Conservation (phyloP, 805 yeast genomes). For the Hanseniaspora valbyensis region DNA sequence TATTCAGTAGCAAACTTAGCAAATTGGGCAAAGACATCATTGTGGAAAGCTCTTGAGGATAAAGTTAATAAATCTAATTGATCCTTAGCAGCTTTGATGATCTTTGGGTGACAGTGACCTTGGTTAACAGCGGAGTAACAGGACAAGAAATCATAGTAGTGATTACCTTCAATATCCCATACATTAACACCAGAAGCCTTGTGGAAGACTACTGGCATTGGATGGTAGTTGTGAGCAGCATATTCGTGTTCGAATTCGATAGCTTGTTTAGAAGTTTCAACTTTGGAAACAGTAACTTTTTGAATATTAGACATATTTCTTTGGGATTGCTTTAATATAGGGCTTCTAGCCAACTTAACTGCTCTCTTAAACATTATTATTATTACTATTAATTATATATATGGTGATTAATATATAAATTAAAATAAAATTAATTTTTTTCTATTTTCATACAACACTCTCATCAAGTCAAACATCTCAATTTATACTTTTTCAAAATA, state of each 20-base stretch:
- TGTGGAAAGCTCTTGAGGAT: slow-evolving; percentile 85
- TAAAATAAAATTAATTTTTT: no score
- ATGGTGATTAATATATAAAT: no score
- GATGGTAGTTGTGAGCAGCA: slow-evolving; percentile 96
- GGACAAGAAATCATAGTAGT: slow-evolving; percentile 81
- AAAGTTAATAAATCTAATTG: slow-evolving; percentile 79
- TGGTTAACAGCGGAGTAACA: slow-evolving; percentile 97
- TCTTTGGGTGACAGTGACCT: slow-evolving; percentile 95
- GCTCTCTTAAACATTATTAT: no score
- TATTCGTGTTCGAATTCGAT: slow-evolving; percentile 59
- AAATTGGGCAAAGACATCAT: slow-evolving; percentile 73
- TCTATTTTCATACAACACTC: no score
- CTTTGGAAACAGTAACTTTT: slow-evolving; percentile 26
- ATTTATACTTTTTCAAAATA: no score
- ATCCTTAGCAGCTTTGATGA: slow-evolving; percentile 69
- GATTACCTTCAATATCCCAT: slow-evolving; percentile 97
- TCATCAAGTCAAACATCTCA: no score
- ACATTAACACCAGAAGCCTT: slow-evolving; percentile 84
- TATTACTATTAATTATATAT: no score
- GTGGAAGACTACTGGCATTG: slow-evolving; percentile 86
- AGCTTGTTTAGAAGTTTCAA: slow-evolving; percentile 55
- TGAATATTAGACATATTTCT: slow-evolving; percentile 20
- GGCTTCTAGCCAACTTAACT: no score
- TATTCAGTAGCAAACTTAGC: slow-evolving; percentile 82
- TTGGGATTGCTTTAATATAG: no score